Conservation (phyloP, 192 early-diverging fungal species). For the Tieghemiomyces parasiticus region DNA sequence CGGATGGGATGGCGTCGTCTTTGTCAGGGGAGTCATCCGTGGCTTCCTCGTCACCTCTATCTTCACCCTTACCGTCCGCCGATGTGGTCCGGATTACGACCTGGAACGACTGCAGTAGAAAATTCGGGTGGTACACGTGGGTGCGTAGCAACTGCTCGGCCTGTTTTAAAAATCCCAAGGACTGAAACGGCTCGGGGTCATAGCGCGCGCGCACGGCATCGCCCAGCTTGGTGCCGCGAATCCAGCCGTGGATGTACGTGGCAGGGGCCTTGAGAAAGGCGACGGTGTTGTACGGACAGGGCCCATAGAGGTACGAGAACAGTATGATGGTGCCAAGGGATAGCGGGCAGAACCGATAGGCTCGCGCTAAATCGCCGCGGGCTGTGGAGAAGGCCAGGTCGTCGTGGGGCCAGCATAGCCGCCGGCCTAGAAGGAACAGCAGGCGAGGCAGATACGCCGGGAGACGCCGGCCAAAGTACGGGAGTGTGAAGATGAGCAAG, state of each 20-base stretch:
- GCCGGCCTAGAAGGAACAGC: not conserved
- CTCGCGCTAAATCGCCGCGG: not conserved
- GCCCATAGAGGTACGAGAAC: conserved; percentile 4
- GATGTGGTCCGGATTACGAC: not conserved
- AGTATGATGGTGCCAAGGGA: not conserved
- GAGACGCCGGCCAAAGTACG: not conserved
- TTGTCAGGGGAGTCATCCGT: too few relatives aligned
- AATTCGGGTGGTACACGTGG: conserved; percentile 9
- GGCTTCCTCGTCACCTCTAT: not conserved
- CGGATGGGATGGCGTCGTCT: too few relatives aligned
- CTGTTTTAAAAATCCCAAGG: not conserved
- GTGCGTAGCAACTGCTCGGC: not conserved
- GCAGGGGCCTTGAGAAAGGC: not conserved
- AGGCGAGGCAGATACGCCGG: not conserved
- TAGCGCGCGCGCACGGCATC: not conserved
- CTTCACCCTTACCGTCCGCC: too few relatives aligned
- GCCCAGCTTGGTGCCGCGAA: not conserved
- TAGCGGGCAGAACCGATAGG: not conserved
- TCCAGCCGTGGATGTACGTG: not conserved
- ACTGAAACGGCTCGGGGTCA: not conserved
- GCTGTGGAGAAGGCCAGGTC: not conserved
- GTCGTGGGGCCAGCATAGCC: not conserved
- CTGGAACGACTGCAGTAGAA: not conserved
- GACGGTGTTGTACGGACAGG: not conserved
- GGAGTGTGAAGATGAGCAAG: not conserved